Base-by-base conservation (phyloP, 306 rosid species). In the Senna siamea region DNA sequence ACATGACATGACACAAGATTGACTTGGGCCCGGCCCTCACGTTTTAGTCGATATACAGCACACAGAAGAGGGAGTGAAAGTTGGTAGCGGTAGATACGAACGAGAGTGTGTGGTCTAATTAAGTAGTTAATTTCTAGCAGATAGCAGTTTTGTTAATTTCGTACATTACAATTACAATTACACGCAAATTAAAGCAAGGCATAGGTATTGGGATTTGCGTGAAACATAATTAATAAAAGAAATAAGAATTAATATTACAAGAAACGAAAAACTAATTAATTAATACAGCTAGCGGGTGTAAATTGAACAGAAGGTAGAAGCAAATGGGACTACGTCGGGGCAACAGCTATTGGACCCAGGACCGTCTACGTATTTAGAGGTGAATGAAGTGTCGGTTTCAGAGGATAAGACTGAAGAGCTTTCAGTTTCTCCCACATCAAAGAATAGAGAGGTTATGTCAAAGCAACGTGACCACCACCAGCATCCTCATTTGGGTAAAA, bases 371-470 rank as follows among this genome's bases (percentile, higher is more conserved):
- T 73, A 80, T 52, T 1, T 55, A 72, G 79, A 83, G 14, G 56
- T 35, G 5, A 79, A 65, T 26, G 69, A 75, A 10, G 72, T 56
- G 13, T 81, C 72, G 7, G 77, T 67, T 60, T 75, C 64, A 26
- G 79, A 76, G 70, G 79, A 76, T 2, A 72, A 71, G 73, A 72
- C 65, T 41, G 20, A 37, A 15, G 79, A 76, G 37, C 62, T 71
- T 71, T 79, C 76, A 5, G 41, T 40, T 6, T 82, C 77, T 48
- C 79, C 69, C 7, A 65, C 79, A 9, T 75, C 79, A 6, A 76
- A 76, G 53, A 76, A 69, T 9, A 20, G 0, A 8, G 86, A 83
- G 69, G 76, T 72, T 30, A 70, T 76, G 79, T 76, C 87, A 23
- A 76, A 66, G 43, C 62, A 69, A 54, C 17, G 56, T 19, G 68